A percentile compares a stretch with the other conserved stretches of the same genome.
Evolutionary conservation across 1,284 basidiomycete species (phyloP).

Genomic region (Dichomitus squalens): DNA sequence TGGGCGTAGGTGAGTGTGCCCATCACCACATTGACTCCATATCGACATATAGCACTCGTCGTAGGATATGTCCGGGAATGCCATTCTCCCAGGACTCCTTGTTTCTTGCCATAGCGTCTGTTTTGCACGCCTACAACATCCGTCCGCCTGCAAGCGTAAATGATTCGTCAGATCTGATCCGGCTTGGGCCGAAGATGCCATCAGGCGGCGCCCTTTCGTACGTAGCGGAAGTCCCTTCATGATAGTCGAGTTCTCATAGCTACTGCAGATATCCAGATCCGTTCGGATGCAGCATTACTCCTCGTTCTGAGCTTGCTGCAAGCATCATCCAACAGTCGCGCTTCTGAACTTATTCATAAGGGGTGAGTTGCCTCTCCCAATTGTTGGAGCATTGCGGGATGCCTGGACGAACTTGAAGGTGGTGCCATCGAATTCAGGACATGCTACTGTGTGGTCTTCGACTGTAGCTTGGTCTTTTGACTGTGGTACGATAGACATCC

Average conservation of each 20-base stretch:
- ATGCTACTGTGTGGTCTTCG: too few relatives aligned
- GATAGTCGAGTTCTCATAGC: neutral
- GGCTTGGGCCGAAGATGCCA: neutral
- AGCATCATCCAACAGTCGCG: neutral
- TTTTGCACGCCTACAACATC: slow-evolving; percentile 25
- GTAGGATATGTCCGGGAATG: slow-evolving; percentile 22
- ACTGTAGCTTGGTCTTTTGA: too few relatives aligned
- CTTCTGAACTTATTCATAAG: too few relatives aligned
- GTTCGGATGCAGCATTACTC: neutral
- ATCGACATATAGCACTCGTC: neutral
- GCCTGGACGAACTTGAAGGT: too few relatives aligned
- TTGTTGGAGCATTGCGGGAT: too few relatives aligned
- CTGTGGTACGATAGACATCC: too few relatives aligned
- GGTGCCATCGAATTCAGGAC: too few relatives aligned
- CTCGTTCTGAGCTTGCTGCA: neutral
- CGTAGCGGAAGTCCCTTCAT: neutral
- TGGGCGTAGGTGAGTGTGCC: slow-evolving; percentile 14
- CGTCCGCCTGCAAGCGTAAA: too few relatives aligned
- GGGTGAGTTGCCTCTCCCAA: too few relatives aligned
- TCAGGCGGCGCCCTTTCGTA: neutral
- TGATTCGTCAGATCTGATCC: too few relatives aligned
- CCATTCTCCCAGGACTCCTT: slow-evolving; percentile 21
- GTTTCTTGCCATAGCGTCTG: slow-evolving; percentile 23
- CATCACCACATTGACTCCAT: neutral
- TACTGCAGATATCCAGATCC: neutral